Evolutionary conservation across 2,329 filamentous ascomycete species (phyloP), one percentile per base, ranked within the genome.

Genomic region (Colletotrichum tofieldiae): DNA sequence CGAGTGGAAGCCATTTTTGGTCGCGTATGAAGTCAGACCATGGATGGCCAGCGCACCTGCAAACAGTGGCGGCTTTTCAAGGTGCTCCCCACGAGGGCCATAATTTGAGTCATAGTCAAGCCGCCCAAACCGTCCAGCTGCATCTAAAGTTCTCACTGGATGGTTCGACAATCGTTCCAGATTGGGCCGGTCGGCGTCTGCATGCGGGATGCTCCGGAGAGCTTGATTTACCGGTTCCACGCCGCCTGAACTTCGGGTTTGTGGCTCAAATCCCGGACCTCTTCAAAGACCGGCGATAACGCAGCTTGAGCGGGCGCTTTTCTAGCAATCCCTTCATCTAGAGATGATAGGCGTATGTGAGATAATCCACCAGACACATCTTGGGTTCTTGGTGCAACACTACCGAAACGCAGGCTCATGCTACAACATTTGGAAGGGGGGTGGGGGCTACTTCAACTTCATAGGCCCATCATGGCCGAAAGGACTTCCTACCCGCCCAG

Each of bases 221-320:
- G 26, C 26, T 39, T 35, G 26, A 23, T 3, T 45, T 29, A 3
- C 54, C 60, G 59, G 64, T 37, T 23, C 6, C 49, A 35, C 39
- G 43, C 59, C 54, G 65, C 37, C 43, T 54, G 45, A 26, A 39
- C 52, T 2, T 59, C n/a, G 52, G 65, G 20, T 47, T 60, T 67
- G 43, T 60, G 23, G 41, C 59, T 72, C 56, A 63, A 75, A 75
- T 75, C 67, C 65, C 79, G 43, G 74, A 72, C 55, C 71, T 65
- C 70, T 76, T 70, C 75, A 73, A 68, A 75, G 62, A 20, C 67
- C 75, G 55, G 55, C 73, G 61, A 37, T 43, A 37, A 51, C 35
- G 32, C 11, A 45, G 35, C 9, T 5, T 11, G 26, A n/a, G n/a
- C 12, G 5, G 11, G 23, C 8, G 16, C 2, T 18, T 16, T 26